Conservation (phyloP, 2,329 filamentous ascomycete genomes). For the Pseudocercospora fuligena region DNA sequence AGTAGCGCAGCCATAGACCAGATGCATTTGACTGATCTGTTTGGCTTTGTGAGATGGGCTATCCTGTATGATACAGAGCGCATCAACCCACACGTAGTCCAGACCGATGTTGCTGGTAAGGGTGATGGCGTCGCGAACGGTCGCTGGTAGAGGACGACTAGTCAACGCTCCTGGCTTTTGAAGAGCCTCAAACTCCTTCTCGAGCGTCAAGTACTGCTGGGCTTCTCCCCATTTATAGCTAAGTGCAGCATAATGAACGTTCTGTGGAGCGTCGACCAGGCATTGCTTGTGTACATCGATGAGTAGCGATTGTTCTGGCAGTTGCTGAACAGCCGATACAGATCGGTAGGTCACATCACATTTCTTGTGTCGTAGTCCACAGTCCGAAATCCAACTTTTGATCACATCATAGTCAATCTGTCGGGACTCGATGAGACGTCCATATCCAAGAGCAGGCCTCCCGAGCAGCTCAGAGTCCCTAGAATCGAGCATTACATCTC, state of each 20-base stretch:
- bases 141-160: not conserved
- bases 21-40: not conserved
- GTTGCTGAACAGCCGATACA: too few species aligned
- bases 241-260: not conserved
- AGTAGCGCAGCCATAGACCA: not conserved
- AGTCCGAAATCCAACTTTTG: too few species aligned
- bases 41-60: not conserved
- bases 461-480: too few species aligned
- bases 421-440: too few species aligned
- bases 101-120: not conserved
- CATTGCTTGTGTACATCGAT: not conserved
- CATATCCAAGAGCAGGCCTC: too few species aligned
- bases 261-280: not conserved
- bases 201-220: not conserved
- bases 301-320: too few species aligned
- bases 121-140: not conserved
- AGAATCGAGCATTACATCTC: too few species aligned
- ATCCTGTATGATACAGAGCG: not conserved
- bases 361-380: too few species aligned
- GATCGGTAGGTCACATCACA: too few species aligned
- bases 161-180: not conserved
- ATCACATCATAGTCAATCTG: too few species aligned
- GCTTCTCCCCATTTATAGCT: not conserved
- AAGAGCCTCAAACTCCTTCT: not conserved
- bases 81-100: not conserved